Evolutionary conservation across 495 filamentous ascomycete species (phyloP).

Genomic region (Aspergillus conjunctus): DNA sequence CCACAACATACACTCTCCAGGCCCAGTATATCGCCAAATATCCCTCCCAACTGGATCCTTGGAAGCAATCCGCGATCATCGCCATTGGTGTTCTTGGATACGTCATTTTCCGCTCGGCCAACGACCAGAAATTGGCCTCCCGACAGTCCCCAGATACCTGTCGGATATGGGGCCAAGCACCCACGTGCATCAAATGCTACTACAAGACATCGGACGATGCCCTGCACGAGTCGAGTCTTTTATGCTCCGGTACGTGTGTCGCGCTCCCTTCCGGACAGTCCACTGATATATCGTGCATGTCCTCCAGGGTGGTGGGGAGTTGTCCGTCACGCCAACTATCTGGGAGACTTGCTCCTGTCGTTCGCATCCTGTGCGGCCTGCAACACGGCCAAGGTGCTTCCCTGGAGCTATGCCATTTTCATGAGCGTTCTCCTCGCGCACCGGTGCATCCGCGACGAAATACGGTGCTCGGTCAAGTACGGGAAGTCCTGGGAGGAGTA

Average conservation of each 20-base stretch:
- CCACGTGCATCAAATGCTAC: conserved; percentile 38
- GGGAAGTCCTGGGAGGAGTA: conserved; percentile 47
- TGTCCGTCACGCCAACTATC: conserved; percentile 51
- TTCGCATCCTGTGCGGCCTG: conserved; percentile 49
- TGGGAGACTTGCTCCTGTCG: conserved; percentile 47
- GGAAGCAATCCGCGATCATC: conserved; percentile 33
- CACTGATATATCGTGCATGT: background rate
- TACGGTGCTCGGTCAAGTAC: conserved; percentile 48
- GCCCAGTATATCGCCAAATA: conserved; percentile 50
- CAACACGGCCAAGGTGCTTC: conserved; percentile 38
- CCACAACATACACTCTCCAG: conserved; percentile 51
- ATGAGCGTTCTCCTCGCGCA: conserved; percentile 33
- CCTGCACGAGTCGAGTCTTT: conserved; percentile 41
- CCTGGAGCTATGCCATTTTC: conserved; percentile 52
- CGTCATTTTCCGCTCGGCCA: conserved; percentile 47
- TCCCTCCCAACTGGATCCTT: conserved; percentile 36
- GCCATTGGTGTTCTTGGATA: conserved; percentile 43
- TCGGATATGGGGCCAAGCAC: conserved; percentile 44
- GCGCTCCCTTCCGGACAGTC: background rate
- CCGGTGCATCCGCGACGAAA: conserved; percentile 35
- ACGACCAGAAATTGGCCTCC: conserved; percentile 51
- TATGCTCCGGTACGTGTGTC: conserved; percentile 41
- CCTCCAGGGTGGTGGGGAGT: conserved; percentile 48
- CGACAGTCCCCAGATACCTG: conserved; percentile 45
- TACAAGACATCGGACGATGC: conserved; percentile 46